phyloP scores from a whole-genome alignment of 1,284 basidiomycete species.

The Trichosporon sp. region DNA sequence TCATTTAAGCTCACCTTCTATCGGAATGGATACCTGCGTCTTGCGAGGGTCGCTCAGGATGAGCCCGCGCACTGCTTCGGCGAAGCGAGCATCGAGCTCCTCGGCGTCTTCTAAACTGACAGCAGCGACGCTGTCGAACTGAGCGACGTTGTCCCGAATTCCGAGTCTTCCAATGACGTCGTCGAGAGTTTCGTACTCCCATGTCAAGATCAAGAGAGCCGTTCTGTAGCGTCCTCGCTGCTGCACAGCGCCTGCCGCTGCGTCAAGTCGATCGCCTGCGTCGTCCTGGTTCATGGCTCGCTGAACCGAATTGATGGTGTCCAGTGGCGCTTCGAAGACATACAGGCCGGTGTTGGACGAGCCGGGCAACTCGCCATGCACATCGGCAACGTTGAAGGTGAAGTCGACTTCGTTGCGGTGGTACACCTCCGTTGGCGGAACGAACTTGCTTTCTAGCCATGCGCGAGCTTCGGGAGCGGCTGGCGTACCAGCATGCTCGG shows the following conservation, averaged over 20 bases:
- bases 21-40: conserved; percentile 19
- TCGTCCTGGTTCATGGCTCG: conserved; percentile 24
- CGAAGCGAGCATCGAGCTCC: conserved; percentile 29
- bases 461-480: conserved; percentile 19
- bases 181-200: conserved; percentile 35
- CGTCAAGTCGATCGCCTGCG: conserved; percentile 29
- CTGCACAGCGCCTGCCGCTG: conserved; percentile 16
- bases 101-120: conserved; percentile 29
- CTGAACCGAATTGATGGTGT: conserved; percentile 4
- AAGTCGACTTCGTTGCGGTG: conserved; percentile 23
- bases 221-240: conserved; percentile 24
- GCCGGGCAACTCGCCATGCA: conserved; percentile 10
- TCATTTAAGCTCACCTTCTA: conserved; percentile 20
- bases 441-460: conserved; percentile 37
- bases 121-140: conserved; percentile 23
- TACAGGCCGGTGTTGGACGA: conserved; percentile 25
- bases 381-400: conserved; percentile 4
- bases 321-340: conserved; percentile 32
- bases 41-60: conserved; percentile 19
- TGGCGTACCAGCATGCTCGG: conserved; percentile 20
- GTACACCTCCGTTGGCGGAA: conserved; percentile 10
- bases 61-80: conserved; percentile 10
- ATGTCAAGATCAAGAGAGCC: conserved; percentile 33
- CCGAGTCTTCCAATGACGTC: conserved; percentile 28
- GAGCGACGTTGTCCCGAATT: conserved; percentile 20